Base-by-base conservation (phyloP, 495 filamentous ascomycete species). In the Penicillium cinerascens region DNA sequence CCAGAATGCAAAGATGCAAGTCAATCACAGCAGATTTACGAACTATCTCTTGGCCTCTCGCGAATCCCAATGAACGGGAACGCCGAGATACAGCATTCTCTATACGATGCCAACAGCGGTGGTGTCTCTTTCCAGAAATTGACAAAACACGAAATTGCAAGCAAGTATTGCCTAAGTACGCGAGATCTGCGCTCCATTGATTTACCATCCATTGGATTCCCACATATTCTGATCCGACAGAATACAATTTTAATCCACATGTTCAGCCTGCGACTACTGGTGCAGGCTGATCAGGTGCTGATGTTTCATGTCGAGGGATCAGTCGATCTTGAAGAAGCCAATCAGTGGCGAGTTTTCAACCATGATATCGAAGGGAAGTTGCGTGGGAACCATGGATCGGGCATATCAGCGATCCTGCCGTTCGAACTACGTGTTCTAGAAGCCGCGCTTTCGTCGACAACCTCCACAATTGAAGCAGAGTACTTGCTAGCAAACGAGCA, bases 371-470 rank as follows among this genome's bases (percentile, higher is more conserved):
- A 85, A 42, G 79, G 78, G 2, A 86, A 84, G 60, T 68, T 87
- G 1, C 77, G 79, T 27, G 78, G 81, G 39, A 81, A 83, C 48
- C 61, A 62, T 6, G 70, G 60, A 15, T 67, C 23, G 56, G 72
- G 11, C 55, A 68, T n/a, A 69, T 75, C 2, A 75, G 70, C 48
- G 75, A 77, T 73, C 1, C 69, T 87, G 9, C 84, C 84, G 4
- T 89, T 86, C 58, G 86, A 89, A 54, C 83, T 88, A 61, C 76
- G 89, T 9, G 88, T 89, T 2, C 73, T 93, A 15, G 89, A 95
- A 72, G 85, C 89, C 2, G 89, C 92, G 9, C 72, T 95, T 36
- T 84, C 90, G 49, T 87, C 84, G 20, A 87, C 62, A 1, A 67
- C 62, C 21, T 65, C 67, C 0, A 55, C 55, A 2, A 59, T 70